Base-by-base conservation (phyloP, 768 basidiomycete genomes). In the Naganishia vishniacii region DNA sequence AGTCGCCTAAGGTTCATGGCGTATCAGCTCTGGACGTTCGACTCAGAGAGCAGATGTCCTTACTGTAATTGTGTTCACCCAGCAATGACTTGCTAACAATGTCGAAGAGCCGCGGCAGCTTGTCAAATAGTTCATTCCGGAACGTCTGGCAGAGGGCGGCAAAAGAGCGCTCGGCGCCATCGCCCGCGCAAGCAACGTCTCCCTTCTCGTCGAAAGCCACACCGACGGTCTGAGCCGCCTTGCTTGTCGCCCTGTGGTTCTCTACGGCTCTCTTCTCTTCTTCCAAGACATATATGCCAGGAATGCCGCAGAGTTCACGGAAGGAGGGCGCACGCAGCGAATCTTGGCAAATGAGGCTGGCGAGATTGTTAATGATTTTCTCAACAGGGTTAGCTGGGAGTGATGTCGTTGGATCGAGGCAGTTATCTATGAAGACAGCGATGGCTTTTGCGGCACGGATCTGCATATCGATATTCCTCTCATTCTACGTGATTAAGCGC, bases 351-450 rank as follows among this genome's bases (percentile, higher is more conserved):
- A 98, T 80, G 79, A 98, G 98, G 0, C 90, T 92, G 80, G 91
- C 94, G 8, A 98, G 84, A 74, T 99, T 99, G 80, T 91, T 91
- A 67, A 98, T 85, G 62, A 99, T 90, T 81, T 99, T 99, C 71
- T 92, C 90, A 0, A 88, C 88, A 3, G 94, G 92, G 72, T 92
- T 90, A 32, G 82, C 76, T 51, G 91, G 84, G 47, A 84, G 82
- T 8, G 73, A 73, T 83, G 85, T 71, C 80, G 80, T 49, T 1
- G 77, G 74, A 6, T 79, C 69, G 3, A 85, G 82, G 75, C 91
- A 95, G 73, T 90, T 89, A 62, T 86, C 85, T 67, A 97, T 84
- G 78, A 99, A 92, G 5, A 85, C 83, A 4, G 92, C 88, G 16
- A 98, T 88, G 0, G 91, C 86, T 0, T 80, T 80, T 0, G 94